phyloP scores from a whole-genome alignment of 345 rosid species.

The Populus tremula region DNA sequence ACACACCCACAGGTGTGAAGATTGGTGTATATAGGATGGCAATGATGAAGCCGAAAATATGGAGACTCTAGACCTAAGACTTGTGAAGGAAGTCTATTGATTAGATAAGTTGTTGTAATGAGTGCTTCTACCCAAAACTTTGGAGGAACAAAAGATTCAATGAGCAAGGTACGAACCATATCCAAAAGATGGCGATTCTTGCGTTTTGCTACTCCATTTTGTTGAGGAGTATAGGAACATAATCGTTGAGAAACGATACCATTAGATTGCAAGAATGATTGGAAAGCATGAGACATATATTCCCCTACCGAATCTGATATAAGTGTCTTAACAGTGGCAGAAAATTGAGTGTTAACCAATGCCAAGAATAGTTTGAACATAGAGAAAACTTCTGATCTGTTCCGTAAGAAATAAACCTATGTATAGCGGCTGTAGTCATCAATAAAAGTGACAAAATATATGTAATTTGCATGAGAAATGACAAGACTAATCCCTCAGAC shows the following conservation, averaged over 20 bases:
- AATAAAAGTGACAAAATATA: too few relatives aligned
- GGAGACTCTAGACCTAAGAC: not conserved
- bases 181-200: slow-evolving; percentile 4
- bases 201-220: not conserved
- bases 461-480: too few relatives aligned
- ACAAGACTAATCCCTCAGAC: too few relatives aligned
- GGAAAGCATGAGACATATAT: not conserved
- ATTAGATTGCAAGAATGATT: not conserved
- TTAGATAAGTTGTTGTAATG: not conserved
- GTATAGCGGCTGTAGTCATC: not conserved
- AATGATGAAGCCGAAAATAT: not conserved
- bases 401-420: not conserved
- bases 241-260: not conserved
- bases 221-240: not conserved
- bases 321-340: not conserved
- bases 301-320: not conserved
- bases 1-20: not conserved
- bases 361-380: not conserved
- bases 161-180: not conserved
- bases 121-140: not conserved
- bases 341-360: not conserved
- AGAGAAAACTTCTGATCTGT: not conserved
- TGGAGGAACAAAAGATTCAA: not conserved
- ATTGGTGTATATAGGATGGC: not conserved
- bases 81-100: not conserved